A percentile compares a stretch with the other conserved stretches of the same genome.
phyloP scores from a whole-genome alignment of 345 rosid species.

The Gynandropsis gynandra region DNA sequence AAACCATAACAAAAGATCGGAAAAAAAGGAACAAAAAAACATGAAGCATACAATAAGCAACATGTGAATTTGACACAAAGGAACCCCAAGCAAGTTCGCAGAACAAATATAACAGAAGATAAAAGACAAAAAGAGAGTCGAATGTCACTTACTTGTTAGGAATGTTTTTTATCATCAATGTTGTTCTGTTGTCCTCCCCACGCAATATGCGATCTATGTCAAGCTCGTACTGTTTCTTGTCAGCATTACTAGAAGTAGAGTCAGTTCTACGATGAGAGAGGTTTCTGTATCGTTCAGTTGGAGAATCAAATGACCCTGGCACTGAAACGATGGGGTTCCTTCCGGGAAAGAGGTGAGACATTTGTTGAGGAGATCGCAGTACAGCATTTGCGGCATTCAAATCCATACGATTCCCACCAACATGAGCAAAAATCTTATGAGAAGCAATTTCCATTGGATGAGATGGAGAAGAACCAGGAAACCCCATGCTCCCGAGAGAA shows the following conservation, averaged over 20 bases:
- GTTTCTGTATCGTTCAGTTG: constrained; percentile 64
- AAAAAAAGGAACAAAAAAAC: not conserved
- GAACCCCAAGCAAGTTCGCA: not conserved
- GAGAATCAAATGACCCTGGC: constrained; percentile 56
- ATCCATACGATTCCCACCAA: constrained; percentile 49
- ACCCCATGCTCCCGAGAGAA: constrained; percentile 54
- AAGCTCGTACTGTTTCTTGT: constrained; percentile 82
- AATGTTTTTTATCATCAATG: constrained; percentile 92
- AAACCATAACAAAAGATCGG: constrained; percentile 5
- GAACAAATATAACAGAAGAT: not conserved
- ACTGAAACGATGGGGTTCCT: constrained; percentile 59
- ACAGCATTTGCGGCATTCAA: constrained; percentile 41
- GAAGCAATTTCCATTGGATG: constrained; percentile 57
- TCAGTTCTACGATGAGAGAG: constrained; percentile 68
- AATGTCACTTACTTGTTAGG: constrained; percentile 69
- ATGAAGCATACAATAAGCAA: constrained; percentile 8
- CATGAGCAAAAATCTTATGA: constrained; percentile 45
- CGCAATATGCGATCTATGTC: constrained; percentile 65
- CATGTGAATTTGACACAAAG: constrained; percentile 1
- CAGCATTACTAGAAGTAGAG: constrained; percentile 49
- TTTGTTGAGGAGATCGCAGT: constrained; percentile 56
- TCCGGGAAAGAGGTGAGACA: constrained; percentile 58
- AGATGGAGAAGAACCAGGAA: constrained; percentile 54
- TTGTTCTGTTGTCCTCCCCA: constrained; percentile 80
- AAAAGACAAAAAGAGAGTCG: not conserved